These are phyloP conservation scores for Trichoderma sp. DNA, from an alignment of 2,329 filamentous ascomycete genomes.

Conservation along the genomic window DNA sequence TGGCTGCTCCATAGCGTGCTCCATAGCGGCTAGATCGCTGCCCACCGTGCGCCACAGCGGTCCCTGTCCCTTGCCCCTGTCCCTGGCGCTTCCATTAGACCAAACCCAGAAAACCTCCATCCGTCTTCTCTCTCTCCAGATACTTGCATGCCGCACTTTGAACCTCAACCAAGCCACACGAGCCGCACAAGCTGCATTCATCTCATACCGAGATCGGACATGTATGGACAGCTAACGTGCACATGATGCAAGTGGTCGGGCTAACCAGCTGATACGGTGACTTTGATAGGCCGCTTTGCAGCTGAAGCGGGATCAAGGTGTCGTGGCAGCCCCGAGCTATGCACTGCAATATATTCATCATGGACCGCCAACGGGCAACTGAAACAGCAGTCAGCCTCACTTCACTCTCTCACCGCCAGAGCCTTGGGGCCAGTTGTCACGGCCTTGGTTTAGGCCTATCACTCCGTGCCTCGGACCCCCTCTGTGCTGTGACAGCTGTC, in stretches of 20 bases:
- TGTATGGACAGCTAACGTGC: background rate
- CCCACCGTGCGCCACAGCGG: background rate
- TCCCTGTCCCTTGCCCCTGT: background rate
- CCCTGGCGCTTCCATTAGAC: background rate
- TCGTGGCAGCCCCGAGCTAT: background rate
- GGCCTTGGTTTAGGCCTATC: background rate
- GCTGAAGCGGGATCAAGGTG: background rate
- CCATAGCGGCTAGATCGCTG: conserved; percentile 8
- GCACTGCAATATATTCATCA: background rate
- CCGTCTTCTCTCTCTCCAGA: background rate
- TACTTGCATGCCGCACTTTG: background rate
- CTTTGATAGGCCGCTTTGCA: background rate
- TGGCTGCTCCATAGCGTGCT: conserved; percentile 4
- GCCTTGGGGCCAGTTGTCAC: background rate
- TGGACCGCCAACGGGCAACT: background rate
- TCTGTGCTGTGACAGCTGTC: background rate
- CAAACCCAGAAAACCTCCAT: background rate
- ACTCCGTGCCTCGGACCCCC: background rate
- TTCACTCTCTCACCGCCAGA: background rate
- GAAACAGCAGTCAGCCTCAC: conserved; percentile 5
- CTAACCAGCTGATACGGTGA: background rate
- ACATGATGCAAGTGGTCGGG: background rate
- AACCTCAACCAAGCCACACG: background rate
- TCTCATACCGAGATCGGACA: background rate
- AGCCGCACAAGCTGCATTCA: background rate